Evolutionary conservation across 345 rosid species (phyloP).

Genomic region (Salix viminalis): DNA sequence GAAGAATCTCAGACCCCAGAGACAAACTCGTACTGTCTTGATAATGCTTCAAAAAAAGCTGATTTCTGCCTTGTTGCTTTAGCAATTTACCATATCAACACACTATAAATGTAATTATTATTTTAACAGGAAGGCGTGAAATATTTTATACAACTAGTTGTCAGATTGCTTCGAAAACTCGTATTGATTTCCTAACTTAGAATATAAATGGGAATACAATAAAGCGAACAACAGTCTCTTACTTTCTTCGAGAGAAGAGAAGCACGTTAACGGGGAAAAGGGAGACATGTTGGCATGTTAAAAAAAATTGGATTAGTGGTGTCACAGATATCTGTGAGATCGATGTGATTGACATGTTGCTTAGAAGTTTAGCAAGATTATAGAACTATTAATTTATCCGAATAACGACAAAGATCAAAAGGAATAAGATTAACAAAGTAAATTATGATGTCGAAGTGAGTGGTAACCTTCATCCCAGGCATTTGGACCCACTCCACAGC

Average conservation of each 20-base stretch:
- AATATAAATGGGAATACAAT: neutral
- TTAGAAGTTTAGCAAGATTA: slow-evolving; percentile 15
- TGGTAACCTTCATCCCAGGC: slow-evolving; percentile 99
- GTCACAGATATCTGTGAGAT: neutral
- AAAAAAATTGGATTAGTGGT: neutral
- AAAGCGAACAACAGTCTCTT: neutral
- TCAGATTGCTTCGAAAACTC: neutral
- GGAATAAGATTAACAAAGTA: neutral
- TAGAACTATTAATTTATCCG: neutral
- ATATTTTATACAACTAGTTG: neutral
- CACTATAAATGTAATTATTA: neutral
- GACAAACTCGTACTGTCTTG: neutral
- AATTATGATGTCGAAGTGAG: slow-evolving; percentile 11
- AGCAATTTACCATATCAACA: neutral
- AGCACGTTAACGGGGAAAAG: neutral
- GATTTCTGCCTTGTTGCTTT: neutral
- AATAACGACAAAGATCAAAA: neutral
- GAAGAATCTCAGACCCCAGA: neutral
- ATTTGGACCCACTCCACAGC: slow-evolving; percentile 99
- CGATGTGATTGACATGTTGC: slow-evolving; percentile 15
- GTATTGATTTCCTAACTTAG: neutral
- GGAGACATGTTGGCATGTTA: slow-evolving; percentile 1
- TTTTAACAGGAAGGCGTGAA: neutral
- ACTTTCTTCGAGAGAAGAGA: neutral
- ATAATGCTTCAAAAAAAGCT: neutral